Evolutionary conservation across 352 stramenopile genomes (phyloP).

Genomic region (Globisporangium iwayamae): DNA sequence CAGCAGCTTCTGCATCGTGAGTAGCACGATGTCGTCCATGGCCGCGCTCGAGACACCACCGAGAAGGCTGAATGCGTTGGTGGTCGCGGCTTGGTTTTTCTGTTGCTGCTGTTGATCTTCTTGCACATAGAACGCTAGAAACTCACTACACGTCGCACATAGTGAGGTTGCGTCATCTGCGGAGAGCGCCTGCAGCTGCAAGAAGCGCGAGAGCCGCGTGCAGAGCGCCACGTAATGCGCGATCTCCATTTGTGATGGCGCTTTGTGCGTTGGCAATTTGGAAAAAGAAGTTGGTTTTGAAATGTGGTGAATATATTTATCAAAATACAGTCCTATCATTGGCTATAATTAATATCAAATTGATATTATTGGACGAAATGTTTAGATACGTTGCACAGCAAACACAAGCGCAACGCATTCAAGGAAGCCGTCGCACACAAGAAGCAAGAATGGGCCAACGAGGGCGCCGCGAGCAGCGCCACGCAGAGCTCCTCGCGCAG

Average conservation of each 20-base stretch:
- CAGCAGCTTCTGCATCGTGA: constrained; percentile 61
- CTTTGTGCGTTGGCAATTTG: too few relatives aligned
- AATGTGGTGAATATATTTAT: too few relatives aligned
- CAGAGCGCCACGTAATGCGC: constrained; percentile 55
- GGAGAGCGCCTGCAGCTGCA: constrained; percentile 30
- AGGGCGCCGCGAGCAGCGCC: constrained; percentile 34
- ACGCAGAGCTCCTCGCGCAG: constrained; percentile 55
- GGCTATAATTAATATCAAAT: too few relatives aligned
- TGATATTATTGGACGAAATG: too few relatives aligned
- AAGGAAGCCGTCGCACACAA: neutral
- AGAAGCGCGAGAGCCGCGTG: constrained; percentile 58
- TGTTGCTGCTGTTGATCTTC: constrained; percentile 1
- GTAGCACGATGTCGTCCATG: constrained; percentile 66
- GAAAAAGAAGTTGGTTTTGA: too few relatives aligned
- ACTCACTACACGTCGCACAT: constrained; percentile 22
- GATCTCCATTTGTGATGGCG: constrained; percentile 18
- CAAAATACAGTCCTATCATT: too few relatives aligned
- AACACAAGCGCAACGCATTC: neutral
- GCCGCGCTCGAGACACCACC: constrained; percentile 20
- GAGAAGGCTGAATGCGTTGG: constrained; percentile 4
- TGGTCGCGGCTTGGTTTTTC: neutral
- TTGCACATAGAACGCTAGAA: constrained; percentile 25
- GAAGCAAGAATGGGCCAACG: constrained; percentile 13
- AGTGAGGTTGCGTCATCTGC: constrained; percentile 17
- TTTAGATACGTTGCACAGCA: too few relatives aligned